Percentiles rank a stretch among this genome's conserved stretches.
Conservation (phyloP, 2,329 filamentous ascomycete genomes). For the Ustulina deusta region DNA sequence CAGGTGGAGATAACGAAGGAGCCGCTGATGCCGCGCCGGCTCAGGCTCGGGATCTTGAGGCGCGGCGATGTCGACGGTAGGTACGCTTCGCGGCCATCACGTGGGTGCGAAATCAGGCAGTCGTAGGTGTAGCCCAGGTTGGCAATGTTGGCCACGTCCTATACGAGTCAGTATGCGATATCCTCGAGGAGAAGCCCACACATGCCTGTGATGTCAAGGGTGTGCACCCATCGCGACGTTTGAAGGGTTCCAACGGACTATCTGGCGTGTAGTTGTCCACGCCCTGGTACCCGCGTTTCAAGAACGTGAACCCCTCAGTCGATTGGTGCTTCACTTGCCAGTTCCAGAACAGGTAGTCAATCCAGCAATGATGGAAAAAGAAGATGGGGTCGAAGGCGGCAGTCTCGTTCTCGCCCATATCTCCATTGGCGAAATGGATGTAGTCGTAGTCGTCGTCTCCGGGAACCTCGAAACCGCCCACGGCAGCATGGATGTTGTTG, state of each 20-base stretch:
- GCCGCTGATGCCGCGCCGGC: slow-evolving; percentile 19
- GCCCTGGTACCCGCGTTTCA: slow-evolving; percentile 9
- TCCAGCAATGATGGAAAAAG: slow-evolving; percentile 27
- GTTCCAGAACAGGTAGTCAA: slow-evolving; percentile 27
- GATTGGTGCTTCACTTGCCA: slow-evolving; percentile 26
- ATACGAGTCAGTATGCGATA: not conserved
- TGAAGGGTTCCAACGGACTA: slow-evolving; percentile 26
- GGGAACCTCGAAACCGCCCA: slow-evolving; percentile 23
- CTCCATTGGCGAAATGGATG: slow-evolving; percentile 26
- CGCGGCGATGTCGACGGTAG: not conserved
- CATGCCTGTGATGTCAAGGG: slow-evolving; percentile 21
- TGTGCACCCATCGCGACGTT: not conserved
- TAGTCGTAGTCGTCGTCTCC: slow-evolving; percentile 20
- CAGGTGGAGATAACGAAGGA: slow-evolving; percentile 18
- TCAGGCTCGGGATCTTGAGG: slow-evolving; percentile 22
- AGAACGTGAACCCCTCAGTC: not conserved
- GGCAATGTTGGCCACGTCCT: slow-evolving; percentile 23
- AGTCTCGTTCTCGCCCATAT: slow-evolving; percentile 31
- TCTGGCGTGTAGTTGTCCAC: slow-evolving; percentile 21
- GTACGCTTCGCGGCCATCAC: not conserved
- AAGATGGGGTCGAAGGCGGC: slow-evolving; percentile 28
- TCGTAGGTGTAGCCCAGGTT: slow-evolving; percentile 25
- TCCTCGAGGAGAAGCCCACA: not conserved
- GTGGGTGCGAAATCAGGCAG: not conserved
- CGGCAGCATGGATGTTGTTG: slow-evolving; percentile 27